Conservation (phyloP, 2,329 filamentous ascomycete genomes). For the Claviceps purpurea region DNA sequence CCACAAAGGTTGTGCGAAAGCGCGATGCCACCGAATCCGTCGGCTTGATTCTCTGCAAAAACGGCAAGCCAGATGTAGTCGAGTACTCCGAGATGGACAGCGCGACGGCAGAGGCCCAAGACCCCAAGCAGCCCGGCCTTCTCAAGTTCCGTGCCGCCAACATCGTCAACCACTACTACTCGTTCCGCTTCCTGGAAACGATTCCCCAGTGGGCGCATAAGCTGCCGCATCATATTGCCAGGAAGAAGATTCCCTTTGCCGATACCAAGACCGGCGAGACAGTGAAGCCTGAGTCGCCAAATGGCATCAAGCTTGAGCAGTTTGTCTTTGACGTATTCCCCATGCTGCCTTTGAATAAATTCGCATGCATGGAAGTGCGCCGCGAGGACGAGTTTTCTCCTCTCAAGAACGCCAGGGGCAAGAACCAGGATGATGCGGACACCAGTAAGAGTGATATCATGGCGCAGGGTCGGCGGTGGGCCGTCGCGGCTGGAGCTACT, state of each 20-base stretch:
- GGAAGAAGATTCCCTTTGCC: conserved; percentile 93
- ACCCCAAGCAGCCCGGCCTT: conserved; percentile 64
- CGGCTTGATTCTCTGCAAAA: conserved; percentile 85
- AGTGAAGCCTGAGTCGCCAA: conserved; percentile 86
- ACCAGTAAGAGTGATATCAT: conserved; percentile 87
- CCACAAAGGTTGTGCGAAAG: conserved; percentile 98
- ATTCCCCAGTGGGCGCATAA: conserved; percentile 77
- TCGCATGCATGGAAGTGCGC: conserved; percentile 89
- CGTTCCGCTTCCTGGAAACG: conserved; percentile 77
- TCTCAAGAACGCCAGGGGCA: conserved; percentile 77
- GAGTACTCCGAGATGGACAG: conserved; percentile 96
- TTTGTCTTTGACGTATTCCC: conserved; percentile 99
- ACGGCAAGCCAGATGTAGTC: conserved; percentile 91
- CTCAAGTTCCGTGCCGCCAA: conserved; percentile 96
- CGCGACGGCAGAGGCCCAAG: conserved; percentile 77
- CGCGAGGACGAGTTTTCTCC: conserved; percentile 98
- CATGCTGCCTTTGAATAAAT: conserved; percentile 70
- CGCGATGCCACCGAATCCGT: conserved; percentile 92
- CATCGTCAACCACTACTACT: conserved; percentile 99
- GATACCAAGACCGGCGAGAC: conserved; percentile 64
- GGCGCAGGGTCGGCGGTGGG: conserved; percentile 78
- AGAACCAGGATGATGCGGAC: conserved; percentile 84
- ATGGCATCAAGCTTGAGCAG: conserved; percentile 97
- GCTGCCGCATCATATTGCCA: conserved; percentile 87
- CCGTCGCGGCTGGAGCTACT: conserved; percentile 61